These are phyloP conservation scores for Colletotrichum liaoningense DNA, from an alignment of 2,329 filamentous ascomycete genomes.

Conservation along the genomic window DNA sequence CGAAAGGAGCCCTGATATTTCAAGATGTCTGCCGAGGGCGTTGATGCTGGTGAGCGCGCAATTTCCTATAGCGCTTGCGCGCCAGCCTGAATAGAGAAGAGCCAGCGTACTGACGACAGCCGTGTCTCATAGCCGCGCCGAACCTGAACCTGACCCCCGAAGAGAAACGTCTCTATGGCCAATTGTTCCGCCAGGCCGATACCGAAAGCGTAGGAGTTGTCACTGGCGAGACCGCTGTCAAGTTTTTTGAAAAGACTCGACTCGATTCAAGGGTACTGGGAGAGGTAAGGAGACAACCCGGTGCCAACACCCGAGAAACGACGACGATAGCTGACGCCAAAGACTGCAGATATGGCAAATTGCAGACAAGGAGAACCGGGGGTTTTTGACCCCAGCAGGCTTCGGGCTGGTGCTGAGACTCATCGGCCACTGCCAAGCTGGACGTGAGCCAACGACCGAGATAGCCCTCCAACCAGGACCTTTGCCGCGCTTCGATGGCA, in stretches of 20 bases:
- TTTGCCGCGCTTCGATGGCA: constrained; percentile 91
- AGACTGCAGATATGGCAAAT: constrained; percentile 93
- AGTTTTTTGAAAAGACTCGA: constrained; percentile 97
- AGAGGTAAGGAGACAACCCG: constrained; percentile 68
- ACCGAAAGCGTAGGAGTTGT: constrained; percentile 92
- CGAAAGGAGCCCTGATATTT: constrained; percentile 2
- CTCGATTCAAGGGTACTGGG: constrained; percentile 87
- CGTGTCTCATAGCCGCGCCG: constrained; percentile 59
- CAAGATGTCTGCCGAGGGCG: constrained; percentile 34
- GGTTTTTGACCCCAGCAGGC: constrained; percentile 90
- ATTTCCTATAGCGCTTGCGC: not conserved
- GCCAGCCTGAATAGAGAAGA: not conserved
- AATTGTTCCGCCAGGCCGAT: constrained; percentile 93
- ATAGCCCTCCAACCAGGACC: constrained; percentile 87
- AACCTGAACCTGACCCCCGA: constrained; percentile 89
- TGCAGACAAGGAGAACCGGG: constrained; percentile 95
- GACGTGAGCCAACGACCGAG: constrained; percentile 82
- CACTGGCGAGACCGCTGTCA: constrained; percentile 94
- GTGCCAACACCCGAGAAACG: not conserved
- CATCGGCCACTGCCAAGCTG: constrained; percentile 94
- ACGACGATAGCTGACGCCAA: constrained; percentile 1
- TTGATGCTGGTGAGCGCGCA: constrained; percentile 29
- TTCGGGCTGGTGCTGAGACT: constrained; percentile 94
- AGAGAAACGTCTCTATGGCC: constrained; percentile 93
- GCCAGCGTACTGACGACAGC: constrained; percentile 28